These are phyloP conservation scores for Russula vinacea DNA, from an alignment of 768 basidiomycete genomes.

Conservation along the genomic window DNA sequence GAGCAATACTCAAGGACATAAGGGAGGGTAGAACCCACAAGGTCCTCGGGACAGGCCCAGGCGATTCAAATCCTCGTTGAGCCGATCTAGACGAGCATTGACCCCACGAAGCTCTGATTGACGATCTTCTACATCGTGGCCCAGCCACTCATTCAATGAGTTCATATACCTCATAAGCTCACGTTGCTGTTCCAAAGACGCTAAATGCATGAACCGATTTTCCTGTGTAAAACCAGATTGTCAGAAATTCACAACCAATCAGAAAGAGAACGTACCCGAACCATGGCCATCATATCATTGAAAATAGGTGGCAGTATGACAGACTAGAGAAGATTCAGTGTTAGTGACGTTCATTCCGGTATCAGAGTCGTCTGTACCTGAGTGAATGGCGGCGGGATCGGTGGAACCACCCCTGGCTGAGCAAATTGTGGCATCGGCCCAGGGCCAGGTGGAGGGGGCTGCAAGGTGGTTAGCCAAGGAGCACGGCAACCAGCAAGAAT, in stretches of 20 bases:
- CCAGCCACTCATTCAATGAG: conserved; percentile 74
- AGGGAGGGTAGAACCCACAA: conserved; percentile 1
- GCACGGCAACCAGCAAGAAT: background rate
- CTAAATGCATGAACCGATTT: conserved; percentile 68
- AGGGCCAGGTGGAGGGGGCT: conserved; percentile 17
- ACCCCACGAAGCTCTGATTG: conserved; percentile 70
- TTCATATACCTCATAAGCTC: conserved; percentile 79
- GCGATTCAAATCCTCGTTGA: conserved; percentile 46
- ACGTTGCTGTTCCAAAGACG: conserved; percentile 74
- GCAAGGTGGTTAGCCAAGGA: background rate
- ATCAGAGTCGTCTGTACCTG: conserved; percentile 29
- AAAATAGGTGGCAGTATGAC: conserved; percentile 59
- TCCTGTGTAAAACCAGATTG: conserved; percentile 46
- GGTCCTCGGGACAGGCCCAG: conserved; percentile 31
- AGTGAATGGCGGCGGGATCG: conserved; percentile 24
- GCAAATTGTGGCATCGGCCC: background rate
- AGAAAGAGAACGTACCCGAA: conserved; percentile 48
- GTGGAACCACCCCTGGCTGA: conserved; percentile 3
- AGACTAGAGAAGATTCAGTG: conserved; percentile 42
- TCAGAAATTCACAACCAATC: background rate
- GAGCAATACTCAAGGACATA: background rate
- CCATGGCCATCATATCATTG: conserved; percentile 64
- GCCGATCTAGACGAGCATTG: conserved; percentile 54
- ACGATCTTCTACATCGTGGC: conserved; percentile 72
- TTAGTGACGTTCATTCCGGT: background rate